Conservation (phyloP, 164 flowering plant genomes). For the Tetrastigma voinierianum region DNA sequence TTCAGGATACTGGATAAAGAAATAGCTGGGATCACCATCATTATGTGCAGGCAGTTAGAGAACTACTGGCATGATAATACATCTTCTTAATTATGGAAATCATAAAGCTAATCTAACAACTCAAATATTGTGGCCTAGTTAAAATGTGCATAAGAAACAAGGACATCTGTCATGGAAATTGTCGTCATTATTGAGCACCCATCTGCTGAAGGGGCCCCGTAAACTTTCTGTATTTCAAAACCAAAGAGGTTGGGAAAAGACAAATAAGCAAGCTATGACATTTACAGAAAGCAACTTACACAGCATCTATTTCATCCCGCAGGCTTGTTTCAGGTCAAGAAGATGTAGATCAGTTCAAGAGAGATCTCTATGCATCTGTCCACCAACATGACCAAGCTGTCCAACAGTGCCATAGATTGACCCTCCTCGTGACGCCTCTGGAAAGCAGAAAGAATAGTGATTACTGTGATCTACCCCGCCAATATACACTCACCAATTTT, state of each 20-base stretch:
- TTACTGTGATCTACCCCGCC: too few species aligned
- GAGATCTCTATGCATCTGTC: too few species aligned
- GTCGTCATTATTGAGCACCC: not conserved
- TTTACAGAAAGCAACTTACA: conserved; percentile 52
- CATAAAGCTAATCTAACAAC: not conserved
- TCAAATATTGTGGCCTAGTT: not conserved
- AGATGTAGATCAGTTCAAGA: too few species aligned
- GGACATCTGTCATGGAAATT: not conserved
- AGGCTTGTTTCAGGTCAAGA: too few species aligned
- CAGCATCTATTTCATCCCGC: too few species aligned
- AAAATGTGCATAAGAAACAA: not conserved
- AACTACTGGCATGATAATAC: not conserved
- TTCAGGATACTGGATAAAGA: not conserved
- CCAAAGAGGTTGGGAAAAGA: not conserved
- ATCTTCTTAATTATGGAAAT: not conserved
- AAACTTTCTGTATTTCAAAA: not conserved
- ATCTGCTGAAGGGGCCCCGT: not conserved
- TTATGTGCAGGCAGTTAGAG: not conserved
- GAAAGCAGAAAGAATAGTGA: too few species aligned
- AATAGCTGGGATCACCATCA: not conserved
- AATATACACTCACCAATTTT: too few species aligned
- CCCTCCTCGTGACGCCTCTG: too few species aligned
- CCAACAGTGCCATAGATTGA: too few species aligned
- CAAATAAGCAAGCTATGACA: conserved; percentile 6
- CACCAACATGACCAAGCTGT: too few species aligned